phyloP scores from a whole-genome alignment of 2,329 filamentous ascomycete genomes.

The Aspergillus novoparasiticus region DNA sequence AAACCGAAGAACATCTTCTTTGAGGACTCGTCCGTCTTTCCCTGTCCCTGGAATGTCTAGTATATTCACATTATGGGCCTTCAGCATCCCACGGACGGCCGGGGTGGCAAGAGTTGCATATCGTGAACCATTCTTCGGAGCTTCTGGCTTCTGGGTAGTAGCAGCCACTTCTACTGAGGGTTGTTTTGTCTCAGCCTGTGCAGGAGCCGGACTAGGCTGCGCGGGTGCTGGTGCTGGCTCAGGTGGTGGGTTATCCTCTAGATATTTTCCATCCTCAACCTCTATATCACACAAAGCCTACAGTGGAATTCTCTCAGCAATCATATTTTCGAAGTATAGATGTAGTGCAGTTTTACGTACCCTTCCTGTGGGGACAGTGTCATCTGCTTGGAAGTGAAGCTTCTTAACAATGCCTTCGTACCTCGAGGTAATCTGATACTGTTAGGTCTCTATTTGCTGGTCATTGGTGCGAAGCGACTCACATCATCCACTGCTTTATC shows the following conservation, averaged over 20 bases:
- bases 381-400: constrained; percentile 90
- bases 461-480: constrained; percentile 18
- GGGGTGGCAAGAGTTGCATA: constrained; percentile 82
- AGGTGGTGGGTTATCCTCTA: constrained; percentile 54
- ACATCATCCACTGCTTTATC: constrained; percentile 80
- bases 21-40: constrained; percentile 85
- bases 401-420: constrained; percentile 96
- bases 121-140: constrained; percentile 51
- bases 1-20: constrained; percentile 84
- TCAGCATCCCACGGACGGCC: constrained; percentile 84
- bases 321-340: no score
- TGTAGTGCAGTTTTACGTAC: constrained; percentile 33
- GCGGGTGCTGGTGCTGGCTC: constrained; percentile 27
- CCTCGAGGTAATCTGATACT: constrained; percentile 85
- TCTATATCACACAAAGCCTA: constrained; percentile 92
- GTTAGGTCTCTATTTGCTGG: constrained; percentile 11
- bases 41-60: constrained; percentile 79
- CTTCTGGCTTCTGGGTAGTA: constrained; percentile 11
- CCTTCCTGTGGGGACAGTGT: constrained; percentile 91
- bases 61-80: constrained; percentile 77
- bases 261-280: constrained; percentile 74
- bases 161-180: constrained; percentile 11
- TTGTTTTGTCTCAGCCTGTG: constrained; percentile 21
- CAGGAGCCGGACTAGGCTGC: constrained; percentile 19
- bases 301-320: constrained; percentile 14